A percentile compares a stretch with the other conserved stretches of the same genome.
These are phyloP conservation scores for Ceratocystis papillata DNA, from an alignment of 2,329 filamentous ascomycete genomes.

Conservation along the genomic window DNA sequence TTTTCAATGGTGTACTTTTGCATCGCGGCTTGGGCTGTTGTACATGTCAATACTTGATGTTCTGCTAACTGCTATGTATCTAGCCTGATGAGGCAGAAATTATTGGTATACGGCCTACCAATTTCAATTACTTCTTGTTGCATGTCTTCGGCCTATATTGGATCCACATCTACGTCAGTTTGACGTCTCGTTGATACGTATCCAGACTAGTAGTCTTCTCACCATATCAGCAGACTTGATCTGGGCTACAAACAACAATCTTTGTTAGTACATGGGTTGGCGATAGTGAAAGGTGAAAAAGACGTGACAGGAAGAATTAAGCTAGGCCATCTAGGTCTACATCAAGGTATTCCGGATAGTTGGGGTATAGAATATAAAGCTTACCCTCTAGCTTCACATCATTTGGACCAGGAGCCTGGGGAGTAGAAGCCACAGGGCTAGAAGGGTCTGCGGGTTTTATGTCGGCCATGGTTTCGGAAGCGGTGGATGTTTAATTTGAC, in stretches of 20 bases:
- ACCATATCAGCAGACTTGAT: slow-evolving; percentile 99
- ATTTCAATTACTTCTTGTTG: slow-evolving; percentile 91
- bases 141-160: slow-evolving; percentile 80
- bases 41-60: slow-evolving; percentile 24
- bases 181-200: neutral
- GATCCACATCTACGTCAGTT: slow-evolving; percentile 1
- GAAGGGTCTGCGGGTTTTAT: slow-evolving; percentile 20
- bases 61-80: neutral
- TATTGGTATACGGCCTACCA: slow-evolving; percentile 49
- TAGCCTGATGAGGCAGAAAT: too few species aligned
- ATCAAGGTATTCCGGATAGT: neutral
- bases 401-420: slow-evolving; percentile 20
- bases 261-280: slow-evolving; percentile 1
- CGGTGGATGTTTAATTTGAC: neutral
- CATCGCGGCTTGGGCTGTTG: slow-evolving; percentile 51
- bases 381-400: slow-evolving; percentile 23
- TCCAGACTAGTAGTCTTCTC: slow-evolving; percentile 30
- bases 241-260: slow-evolving; percentile 52
- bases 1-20: slow-evolving; percentile 52
- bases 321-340: too few species aligned
- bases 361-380: neutral
- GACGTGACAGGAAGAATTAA: too few species aligned
- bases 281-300: too few species aligned
- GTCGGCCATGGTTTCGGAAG: slow-evolving; percentile 18
- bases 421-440: slow-evolving; percentile 16